phyloP scores from a whole-genome alignment of 1,284 basidiomycete genomes.

The Cryptococcus maquisensis region DNA sequence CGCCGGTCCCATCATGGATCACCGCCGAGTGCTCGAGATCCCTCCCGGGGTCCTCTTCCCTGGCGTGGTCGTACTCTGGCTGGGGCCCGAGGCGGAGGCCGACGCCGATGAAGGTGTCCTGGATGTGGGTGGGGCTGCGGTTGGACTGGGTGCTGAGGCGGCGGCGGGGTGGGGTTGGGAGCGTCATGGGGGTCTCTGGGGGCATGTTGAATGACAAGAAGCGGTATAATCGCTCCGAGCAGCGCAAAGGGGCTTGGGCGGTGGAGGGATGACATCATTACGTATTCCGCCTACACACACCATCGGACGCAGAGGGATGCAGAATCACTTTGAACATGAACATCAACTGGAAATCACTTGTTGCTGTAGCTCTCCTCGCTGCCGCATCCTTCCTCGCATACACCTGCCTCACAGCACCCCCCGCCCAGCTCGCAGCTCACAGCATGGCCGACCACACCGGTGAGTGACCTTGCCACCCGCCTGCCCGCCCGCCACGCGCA shows the following conservation, averaged over 20 bases:
- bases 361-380: not conserved
- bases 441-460: conserved; percentile 29
- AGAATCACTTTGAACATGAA: not conserved
- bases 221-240: too few species aligned
- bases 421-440: not conserved
- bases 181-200: conserved; percentile 1
- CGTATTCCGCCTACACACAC: not conserved
- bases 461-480: conserved; percentile 7
- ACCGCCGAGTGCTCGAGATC: conserved; percentile 30
- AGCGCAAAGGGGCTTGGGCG: not conserved
- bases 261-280: not conserved
- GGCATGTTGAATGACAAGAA: too few species aligned
- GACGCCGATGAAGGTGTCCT: conserved; percentile 38
- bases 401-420: not conserved
- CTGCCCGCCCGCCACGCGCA: too few species aligned
- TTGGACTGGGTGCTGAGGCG: conserved; percentile 21
- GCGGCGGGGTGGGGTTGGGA: conserved; percentile 18
- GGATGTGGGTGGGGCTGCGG: conserved; percentile 23
- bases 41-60: conserved; percentile 10
- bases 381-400: not conserved
- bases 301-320: not conserved
- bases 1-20: conserved; percentile 36
- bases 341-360: not conserved
- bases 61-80: not conserved
- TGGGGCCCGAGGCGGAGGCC: conserved; percentile 17